Evolutionary conservation across 768 basidiomycete species (phyloP), one percentile per base, ranked within the genome.

Genomic region (Psilocybe azurescens): DNA sequence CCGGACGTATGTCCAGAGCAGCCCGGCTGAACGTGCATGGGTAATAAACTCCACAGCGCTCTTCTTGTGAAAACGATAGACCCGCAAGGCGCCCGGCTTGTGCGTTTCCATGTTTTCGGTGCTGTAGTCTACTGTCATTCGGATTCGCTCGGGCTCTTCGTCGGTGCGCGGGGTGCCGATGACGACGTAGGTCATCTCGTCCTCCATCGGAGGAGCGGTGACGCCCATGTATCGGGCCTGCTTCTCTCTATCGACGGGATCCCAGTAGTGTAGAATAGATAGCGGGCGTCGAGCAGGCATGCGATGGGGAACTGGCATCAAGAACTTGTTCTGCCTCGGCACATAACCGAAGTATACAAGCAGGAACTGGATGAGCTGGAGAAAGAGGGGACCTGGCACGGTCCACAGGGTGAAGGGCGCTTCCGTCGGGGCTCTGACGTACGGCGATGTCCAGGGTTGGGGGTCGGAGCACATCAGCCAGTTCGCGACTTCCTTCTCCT

Each of bases 341-440:
- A 64, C 41, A 48, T 54, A 56, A 60, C 58, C 55, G 55, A 53
- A 58, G 28, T 59, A 60, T 30, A 38, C 30, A 3, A 69, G 53
- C 24, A 65, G 49, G n/a, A 33, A 24, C 36, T 65, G 56, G 8
- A 69, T 30, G 28, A 71, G 28, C 46, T 69, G 68, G 24, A 65
- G 54, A 6, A 61, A 28, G 10, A 69, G 57, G 3, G 66, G 48
- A 4, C 59, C 70, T 11, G 70, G 66, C 2, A 55, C 56, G 49
- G 14, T 47, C 18, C 53, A 55, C 16, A 59, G 11, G 18, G 41
- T 54, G 54, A 65, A 64, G 14, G 55, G 66, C 30, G 11, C 52
- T 36, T 48, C 32, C 33, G 20, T 60, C 51, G 49, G 56, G n/a
- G 44, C 56, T 53, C 20, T 53, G 32, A 6, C 50, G 36, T 29